Conservation (phyloP, 208 protist genomes). For the Leishmania aethiopica region DNA sequence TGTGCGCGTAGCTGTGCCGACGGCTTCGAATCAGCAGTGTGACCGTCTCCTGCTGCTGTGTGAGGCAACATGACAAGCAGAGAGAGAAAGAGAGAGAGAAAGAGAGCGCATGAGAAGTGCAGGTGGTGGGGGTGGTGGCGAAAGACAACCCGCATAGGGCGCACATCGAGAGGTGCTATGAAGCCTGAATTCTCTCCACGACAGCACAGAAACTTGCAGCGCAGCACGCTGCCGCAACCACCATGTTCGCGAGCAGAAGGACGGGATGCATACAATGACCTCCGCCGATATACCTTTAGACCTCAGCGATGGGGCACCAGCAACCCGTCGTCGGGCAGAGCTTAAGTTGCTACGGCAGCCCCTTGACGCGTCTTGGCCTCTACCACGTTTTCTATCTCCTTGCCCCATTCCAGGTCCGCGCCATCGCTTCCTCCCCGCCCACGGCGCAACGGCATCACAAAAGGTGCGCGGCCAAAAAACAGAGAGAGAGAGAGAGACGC, state of each 20-base stretch:
- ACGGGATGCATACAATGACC: neutral
- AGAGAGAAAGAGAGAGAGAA: neutral
- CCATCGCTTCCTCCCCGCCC: neutral
- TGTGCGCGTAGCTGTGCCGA: no score
- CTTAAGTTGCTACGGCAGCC: neutral
- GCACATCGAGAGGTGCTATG: neutral
- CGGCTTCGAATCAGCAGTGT: neutral
- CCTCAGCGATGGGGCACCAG: neutral
- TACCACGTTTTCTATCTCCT: neutral
- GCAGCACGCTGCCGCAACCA: neutral
- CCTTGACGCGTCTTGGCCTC: neutral
- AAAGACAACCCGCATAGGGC: neutral
- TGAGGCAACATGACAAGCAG: neutral
- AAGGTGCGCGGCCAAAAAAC: neutral
- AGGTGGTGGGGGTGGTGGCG: neutral
- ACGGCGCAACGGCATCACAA: neutral
- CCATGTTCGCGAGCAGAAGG: neutral
- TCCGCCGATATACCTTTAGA: neutral
- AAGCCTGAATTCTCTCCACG: neutral
- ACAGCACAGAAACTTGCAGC: neutral
- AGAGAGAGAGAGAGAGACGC: neutral
- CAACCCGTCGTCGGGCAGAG: neutral
- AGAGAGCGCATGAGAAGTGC: neutral
- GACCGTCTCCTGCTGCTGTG: neutral
- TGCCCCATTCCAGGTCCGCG: neutral